Conservation (phyloP, 2,329 filamentous ascomycete genomes). For the Stachybotrys chlorohalonatus region DNA sequence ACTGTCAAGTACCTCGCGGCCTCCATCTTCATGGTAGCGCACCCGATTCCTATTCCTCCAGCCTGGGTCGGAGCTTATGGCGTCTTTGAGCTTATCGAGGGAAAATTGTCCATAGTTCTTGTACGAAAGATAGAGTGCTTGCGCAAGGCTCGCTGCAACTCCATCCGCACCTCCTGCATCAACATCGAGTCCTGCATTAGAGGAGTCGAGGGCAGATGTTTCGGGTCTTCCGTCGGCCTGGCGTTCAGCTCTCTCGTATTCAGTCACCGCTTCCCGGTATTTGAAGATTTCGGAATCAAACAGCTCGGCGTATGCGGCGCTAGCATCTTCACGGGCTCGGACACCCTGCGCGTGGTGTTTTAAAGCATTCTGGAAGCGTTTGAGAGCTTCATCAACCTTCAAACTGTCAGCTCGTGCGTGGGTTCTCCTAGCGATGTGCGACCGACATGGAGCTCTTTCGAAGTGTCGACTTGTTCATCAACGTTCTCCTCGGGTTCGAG, state of each 20-base stretch:
- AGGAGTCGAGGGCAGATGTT: slow-evolving; percentile 31
- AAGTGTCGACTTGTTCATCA: slow-evolving; percentile 89
- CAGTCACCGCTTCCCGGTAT: slow-evolving; percentile 78
- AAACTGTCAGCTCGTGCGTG: slow-evolving; percentile 1
- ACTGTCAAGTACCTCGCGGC: slow-evolving; percentile 41
- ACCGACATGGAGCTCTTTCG: slow-evolving; percentile 75
- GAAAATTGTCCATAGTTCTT: slow-evolving; percentile 93
- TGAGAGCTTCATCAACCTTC: slow-evolving; percentile 87
- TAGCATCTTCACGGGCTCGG: slow-evolving; percentile 64
- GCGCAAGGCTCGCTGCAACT: slow-evolving; percentile 70
- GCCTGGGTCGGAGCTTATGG: slow-evolving; percentile 40
- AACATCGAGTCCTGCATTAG: slow-evolving; percentile 42
- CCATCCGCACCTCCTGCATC: slow-evolving; percentile 59
- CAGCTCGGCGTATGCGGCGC: slow-evolving; percentile 71
- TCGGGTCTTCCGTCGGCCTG: slow-evolving; percentile 40
- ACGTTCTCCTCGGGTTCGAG: slow-evolving; percentile 85
- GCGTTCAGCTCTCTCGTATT: slow-evolving; percentile 64
- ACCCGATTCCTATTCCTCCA: slow-evolving; percentile 20
- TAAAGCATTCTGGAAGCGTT: slow-evolving; percentile 84
- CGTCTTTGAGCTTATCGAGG: slow-evolving; percentile 51
- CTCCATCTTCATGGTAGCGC: slow-evolving; percentile 20
- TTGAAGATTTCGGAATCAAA: slow-evolving; percentile 92
- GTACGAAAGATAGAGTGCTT: slow-evolving; percentile 86
- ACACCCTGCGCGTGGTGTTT: slow-evolving; percentile 87
- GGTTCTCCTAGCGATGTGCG: neutral